A percentile compares a stretch with the other conserved stretches of the same genome.
Evolutionary conservation across 139 green algal species (phyloP).

Genomic region (Pseudopediastrum boryanum): DNA sequence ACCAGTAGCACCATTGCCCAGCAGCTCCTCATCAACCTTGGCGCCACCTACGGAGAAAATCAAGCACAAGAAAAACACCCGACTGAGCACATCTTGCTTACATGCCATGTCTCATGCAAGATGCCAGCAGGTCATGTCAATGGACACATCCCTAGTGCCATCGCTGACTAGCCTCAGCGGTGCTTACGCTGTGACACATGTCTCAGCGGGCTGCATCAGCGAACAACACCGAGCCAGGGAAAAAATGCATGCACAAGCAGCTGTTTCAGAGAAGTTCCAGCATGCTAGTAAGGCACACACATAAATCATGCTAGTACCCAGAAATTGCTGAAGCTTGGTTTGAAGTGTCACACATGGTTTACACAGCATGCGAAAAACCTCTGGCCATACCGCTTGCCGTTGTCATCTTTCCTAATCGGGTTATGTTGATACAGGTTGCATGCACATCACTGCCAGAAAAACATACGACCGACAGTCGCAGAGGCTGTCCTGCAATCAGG

Average conservation of each 20-base stretch:
- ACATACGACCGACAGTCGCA: background rate
- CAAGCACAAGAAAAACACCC: background rate
- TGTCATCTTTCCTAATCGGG: background rate
- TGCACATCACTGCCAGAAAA: background rate
- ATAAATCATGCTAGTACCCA: background rate
- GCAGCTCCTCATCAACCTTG: background rate
- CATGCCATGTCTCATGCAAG: constrained; percentile 7
- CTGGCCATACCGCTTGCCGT: background rate
- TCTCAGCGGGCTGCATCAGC: background rate
- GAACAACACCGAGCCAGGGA: background rate
- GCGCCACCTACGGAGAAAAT: background rate
- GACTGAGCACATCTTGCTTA: constrained; percentile 25
- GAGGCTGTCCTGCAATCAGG: background rate
- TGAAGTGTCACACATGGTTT: background rate
- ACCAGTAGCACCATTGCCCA: background rate
- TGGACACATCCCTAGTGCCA: background rate
- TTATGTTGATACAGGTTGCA: background rate
- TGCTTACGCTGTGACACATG: no score
- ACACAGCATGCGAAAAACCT: background rate
- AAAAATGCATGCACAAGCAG: no score
- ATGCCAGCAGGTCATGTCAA: background rate
- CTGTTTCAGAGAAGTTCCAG: background rate
- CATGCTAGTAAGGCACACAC: background rate
- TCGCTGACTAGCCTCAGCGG: constrained; percentile 12
- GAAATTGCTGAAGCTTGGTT: background rate